Percentiles rank a stretch among this genome's conserved stretches.
Evolutionary conservation across 2,329 filamentous ascomycete genomes (phyloP).

Genomic region (Pezicula radicicola): DNA sequence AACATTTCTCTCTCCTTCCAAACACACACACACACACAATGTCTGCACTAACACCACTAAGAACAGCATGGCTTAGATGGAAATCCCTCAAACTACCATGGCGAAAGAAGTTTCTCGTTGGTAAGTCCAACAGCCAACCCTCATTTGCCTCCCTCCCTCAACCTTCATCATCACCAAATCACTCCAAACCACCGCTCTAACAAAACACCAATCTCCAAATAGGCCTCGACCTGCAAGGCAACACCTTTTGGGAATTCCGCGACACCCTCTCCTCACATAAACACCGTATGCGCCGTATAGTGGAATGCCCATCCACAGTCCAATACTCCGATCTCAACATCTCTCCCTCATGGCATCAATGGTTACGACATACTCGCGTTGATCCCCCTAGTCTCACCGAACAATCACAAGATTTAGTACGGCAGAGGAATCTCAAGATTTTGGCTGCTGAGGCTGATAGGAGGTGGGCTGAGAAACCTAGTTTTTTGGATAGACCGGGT

Average conservation of each 20-base stretch:
- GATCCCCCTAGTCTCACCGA: constrained; percentile 54
- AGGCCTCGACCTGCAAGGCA: constrained; percentile 64
- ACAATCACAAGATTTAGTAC: constrained; percentile 49
- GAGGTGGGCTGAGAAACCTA: constrained; percentile 59
- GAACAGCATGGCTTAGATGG: constrained; percentile 53
- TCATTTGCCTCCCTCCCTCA: not conserved
- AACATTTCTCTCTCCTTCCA: not conserved
- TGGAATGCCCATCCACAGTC: constrained; percentile 52
- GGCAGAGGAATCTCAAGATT: constrained; percentile 50
- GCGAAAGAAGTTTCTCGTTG: constrained; percentile 60
- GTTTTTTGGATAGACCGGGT: constrained; percentile 40
- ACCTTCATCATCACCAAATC: not conserved
- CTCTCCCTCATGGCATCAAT: constrained; percentile 65
- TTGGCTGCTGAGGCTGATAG: constrained; percentile 61
- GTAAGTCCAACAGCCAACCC: constrained; percentile 35
- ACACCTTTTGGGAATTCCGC: constrained; percentile 68
- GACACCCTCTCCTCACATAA: constrained; percentile 35
- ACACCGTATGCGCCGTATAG: constrained; percentile 57
- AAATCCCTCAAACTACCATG: constrained; percentile 60
- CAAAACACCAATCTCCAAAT: constrained; percentile 1
- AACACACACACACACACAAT: not conserved
- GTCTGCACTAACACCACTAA: constrained; percentile 5
- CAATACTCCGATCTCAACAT: constrained; percentile 54
- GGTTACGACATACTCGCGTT: constrained; percentile 58
- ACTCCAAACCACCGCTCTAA: not conserved